Evolutionary conservation across 805 yeast genomes (phyloP).

Genomic region (baker's yeast (Saccharomyces cerevisiae)): DNA sequence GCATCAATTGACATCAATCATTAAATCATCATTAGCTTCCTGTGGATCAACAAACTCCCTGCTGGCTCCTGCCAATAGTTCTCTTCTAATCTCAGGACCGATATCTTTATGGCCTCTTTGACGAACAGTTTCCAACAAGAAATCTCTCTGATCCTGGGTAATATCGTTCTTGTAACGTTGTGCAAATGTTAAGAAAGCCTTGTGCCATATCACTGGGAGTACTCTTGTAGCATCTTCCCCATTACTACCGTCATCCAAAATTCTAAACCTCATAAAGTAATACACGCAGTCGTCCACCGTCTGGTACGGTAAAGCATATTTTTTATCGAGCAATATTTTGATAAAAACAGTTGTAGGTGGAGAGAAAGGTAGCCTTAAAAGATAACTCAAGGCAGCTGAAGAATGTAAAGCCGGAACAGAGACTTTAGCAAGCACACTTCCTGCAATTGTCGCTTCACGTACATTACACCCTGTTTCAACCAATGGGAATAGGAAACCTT

Average conservation of each 20-base stretch:
- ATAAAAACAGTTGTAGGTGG: conserved; percentile 90
- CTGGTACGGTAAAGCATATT: conserved; percentile 94
- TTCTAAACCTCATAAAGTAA: conserved; percentile 86
- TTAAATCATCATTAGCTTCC: conserved; percentile 23
- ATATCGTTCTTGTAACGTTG: conserved; percentile 95
- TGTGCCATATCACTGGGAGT: conserved; percentile 95
- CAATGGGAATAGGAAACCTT: conserved; percentile 88
- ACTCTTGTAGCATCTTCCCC: conserved; percentile 37
- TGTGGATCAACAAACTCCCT: conserved; percentile 38
- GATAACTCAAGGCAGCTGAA: conserved; percentile 84
- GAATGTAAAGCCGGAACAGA: conserved; percentile 94
- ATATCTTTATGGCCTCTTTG: conserved; percentile 82
- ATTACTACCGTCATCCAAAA: conserved; percentile 38
- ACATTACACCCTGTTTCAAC: conserved; percentile 83
- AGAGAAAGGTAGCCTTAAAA: conserved; percentile 71
- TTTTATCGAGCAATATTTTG: conserved; percentile 81
- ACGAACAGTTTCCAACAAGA: conserved; percentile 81
- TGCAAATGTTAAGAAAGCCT: conserved; percentile 87
- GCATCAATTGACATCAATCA: conserved; percentile 27
- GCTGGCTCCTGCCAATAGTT: conserved; percentile 75
- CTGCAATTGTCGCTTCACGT: conserved; percentile 91
- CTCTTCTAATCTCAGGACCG: conserved; percentile 92
- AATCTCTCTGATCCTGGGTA: conserved; percentile 97
- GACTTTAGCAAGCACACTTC: conserved; percentile 79
- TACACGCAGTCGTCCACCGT: conserved; percentile 90